A percentile compares a stretch with the other conserved stretches of the same genome.
Evolutionary conservation across 192 early-diverging fungal species (phyloP).

Genomic region (Coemansia asiatica): DNA sequence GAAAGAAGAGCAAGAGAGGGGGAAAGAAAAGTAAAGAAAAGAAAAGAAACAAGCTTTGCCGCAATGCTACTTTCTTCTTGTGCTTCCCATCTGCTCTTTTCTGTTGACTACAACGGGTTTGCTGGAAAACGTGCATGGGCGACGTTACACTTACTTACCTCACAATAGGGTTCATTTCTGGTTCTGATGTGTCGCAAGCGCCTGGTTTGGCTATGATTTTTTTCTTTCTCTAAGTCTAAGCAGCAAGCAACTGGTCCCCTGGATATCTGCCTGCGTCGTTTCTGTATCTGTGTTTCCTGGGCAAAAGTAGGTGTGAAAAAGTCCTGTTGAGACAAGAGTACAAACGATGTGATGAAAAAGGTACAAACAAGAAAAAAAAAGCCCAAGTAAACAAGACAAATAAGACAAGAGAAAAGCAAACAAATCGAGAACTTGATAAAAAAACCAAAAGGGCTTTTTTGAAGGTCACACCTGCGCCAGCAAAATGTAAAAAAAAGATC

Average conservation of each 20-base stretch:
- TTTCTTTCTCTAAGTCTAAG: too few relatives aligned
- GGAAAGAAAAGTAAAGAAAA: neutral
- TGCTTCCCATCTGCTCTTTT: neutral
- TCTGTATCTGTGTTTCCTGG: neutral
- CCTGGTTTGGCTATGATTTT: neutral
- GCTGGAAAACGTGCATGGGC: neutral
- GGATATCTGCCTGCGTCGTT: too few relatives aligned
- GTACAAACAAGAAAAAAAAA: neutral
- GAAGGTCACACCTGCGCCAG: too few relatives aligned
- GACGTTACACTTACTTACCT: conserved; percentile 15
- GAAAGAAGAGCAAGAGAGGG: too few relatives aligned
- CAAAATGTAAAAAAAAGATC: too few relatives aligned
- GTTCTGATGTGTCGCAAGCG: neutral
- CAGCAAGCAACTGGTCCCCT: too few relatives aligned
- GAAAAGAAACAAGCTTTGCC: neutral
- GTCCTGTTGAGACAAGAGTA: neutral
- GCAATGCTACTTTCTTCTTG: neutral
- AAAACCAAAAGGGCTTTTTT: too few relatives aligned
- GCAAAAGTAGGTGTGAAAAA: neutral
- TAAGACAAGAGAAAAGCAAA: neutral
- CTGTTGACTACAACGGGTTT: neutral
- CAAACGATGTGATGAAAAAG: neutral
- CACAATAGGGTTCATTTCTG: conserved; percentile 20
- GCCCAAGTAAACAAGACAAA: neutral
- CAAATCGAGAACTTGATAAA: too few relatives aligned